Base-by-base conservation (phyloP, 108 stramenopile genomes). In the Poteriospumella lacustris region DNA sequence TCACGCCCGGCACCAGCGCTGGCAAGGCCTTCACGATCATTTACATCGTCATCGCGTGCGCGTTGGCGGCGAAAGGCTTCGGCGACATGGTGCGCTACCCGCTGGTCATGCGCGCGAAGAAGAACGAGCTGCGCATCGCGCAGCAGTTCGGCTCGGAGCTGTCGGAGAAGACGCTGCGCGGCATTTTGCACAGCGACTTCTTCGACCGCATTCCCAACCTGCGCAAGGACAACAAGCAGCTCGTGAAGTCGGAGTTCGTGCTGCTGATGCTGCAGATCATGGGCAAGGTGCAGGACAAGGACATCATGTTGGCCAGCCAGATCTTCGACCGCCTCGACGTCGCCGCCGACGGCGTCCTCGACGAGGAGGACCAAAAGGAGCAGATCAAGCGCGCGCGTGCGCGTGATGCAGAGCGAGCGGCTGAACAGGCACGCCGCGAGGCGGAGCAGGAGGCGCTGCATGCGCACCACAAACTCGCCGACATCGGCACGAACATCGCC, bases 11-110 rank as follows among this genome's bases (percentile, higher is more conserved):
- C 41, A 72, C 78, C 24, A 15, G 15, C 40, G 2, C 34, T 5
- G 78, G 60, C 36, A 34, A 42, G 39, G 0, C 64, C 38, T 79
- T 79, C n/a, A 44, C 67, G 41, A 70, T 79, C n/a, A 0, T 79
- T 26, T 79, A 47, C 26, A 58, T 56, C 41, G 0, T 79, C 34
- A 0, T 79, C 39, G 59, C 41, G 19, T 34, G 12, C 5, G 70
- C 40, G 9, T 44, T 73, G 28, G 29, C 31, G 19, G 70, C 70
- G 5, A 73, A 56, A 52, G 70, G 41, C 36, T 52, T 73, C 12
- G 3, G n/a, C 28, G 70, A 73, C 42, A 3, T 73, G 9, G 47
- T 73, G 29, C 9, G 41, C 12, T 73, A 42, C 42, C 70, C 70
- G 5, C 38, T 73, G 15, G 36, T 73, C 31, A 5, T 42, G 12